A percentile compares a stretch with the other conserved stretches of the same genome.
Evolutionary conservation across 352 stramenopile genomes (phyloP).

Genomic region (Globisporangium iwayamae): DNA sequence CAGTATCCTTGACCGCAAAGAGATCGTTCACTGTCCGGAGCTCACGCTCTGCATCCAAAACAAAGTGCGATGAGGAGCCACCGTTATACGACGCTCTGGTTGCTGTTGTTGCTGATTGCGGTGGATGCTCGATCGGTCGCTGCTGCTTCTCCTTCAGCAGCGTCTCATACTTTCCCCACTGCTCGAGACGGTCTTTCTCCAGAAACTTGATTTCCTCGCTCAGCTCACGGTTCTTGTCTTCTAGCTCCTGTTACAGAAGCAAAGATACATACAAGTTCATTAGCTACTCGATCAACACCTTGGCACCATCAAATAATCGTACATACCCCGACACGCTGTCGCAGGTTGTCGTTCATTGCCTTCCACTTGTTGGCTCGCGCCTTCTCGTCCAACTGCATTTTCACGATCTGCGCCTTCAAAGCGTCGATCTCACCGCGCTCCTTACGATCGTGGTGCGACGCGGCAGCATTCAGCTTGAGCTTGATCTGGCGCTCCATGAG

Average conservation of each 20-base stretch:
- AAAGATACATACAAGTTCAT: neutral
- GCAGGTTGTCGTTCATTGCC: constrained; percentile 55
- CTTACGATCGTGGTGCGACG: constrained; percentile 54
- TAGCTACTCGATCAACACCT: neutral
- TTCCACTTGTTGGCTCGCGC: constrained; percentile 57
- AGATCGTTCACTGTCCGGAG: constrained; percentile 35
- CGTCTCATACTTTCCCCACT: constrained; percentile 70
- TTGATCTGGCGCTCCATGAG: constrained; percentile 74
- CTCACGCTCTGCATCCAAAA: constrained; percentile 11
- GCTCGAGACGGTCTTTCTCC: constrained; percentile 65
- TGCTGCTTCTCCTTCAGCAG: constrained; percentile 44
- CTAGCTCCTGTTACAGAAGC: constrained; percentile 47
- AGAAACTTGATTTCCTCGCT: constrained; percentile 77
- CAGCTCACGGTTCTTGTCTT: constrained; percentile 70
- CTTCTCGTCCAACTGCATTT: constrained; percentile 74
- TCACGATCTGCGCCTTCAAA: constrained; percentile 81
- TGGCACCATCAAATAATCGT: neutral
- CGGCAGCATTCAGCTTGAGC: constrained; percentile 50
- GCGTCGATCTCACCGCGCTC: constrained; percentile 64
- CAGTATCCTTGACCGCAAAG: constrained; percentile 36
- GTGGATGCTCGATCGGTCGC: neutral
- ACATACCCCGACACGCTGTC: constrained; percentile 60
- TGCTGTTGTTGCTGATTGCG: neutral
- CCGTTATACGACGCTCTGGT: neutral
- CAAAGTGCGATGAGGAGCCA: constrained; percentile 6